A percentile compares a stretch with the other conserved stretches of the same genome.
These are phyloP conservation scores for Fragaria vesca DNA, from an alignment of 306 rosid genomes.

Conservation along the genomic window DNA sequence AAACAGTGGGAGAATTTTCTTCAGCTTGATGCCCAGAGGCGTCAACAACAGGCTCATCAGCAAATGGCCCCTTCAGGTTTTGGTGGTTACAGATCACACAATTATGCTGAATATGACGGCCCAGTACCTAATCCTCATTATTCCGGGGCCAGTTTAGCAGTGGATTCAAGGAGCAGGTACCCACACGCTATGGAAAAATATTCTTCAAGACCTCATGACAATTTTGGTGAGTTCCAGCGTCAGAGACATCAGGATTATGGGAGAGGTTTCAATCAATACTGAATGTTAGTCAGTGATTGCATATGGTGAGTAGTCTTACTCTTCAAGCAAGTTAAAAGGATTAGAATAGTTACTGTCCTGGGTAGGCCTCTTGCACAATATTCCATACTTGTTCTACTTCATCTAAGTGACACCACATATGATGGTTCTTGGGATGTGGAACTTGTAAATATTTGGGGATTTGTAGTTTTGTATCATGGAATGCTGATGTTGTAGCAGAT, in stretches of 20 bases:
- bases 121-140: conserved; percentile 56
- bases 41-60: conserved; percentile 69
- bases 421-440: conserved; percentile 16
- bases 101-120: conserved; percentile 65
- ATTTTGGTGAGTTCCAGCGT: conserved; percentile 68
- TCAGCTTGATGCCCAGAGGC: conserved; percentile 73
- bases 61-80: conserved; percentile 59
- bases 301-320: conserved; percentile 71
- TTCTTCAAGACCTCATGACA: conserved; percentile 68
- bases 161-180: conserved; percentile 78
- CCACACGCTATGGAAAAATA: conserved; percentile 59
- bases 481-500: conserved; percentile 28
- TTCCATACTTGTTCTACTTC: conserved; percentile 19
- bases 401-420: conserved; percentile 22
- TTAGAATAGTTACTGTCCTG: conserved; percentile 17
- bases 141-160: conserved; percentile 51
- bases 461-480: conserved; percentile 24
- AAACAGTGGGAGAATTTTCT: conserved; percentile 91
- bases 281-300: conserved; percentile 41
- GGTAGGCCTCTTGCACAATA: conserved; percentile 24
- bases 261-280: conserved; percentile 79
- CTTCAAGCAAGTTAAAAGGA: conserved; percentile 33
- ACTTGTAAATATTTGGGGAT: conserved; percentile 23
- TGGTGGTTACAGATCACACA: conserved; percentile 69
- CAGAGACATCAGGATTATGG: conserved; percentile 74